A percentile compares a stretch with the other conserved stretches of the same genome.
phyloP scores from a whole-genome alignment of 1,284 basidiomycete genomes.

The Rhodotorula glutinis region DNA sequence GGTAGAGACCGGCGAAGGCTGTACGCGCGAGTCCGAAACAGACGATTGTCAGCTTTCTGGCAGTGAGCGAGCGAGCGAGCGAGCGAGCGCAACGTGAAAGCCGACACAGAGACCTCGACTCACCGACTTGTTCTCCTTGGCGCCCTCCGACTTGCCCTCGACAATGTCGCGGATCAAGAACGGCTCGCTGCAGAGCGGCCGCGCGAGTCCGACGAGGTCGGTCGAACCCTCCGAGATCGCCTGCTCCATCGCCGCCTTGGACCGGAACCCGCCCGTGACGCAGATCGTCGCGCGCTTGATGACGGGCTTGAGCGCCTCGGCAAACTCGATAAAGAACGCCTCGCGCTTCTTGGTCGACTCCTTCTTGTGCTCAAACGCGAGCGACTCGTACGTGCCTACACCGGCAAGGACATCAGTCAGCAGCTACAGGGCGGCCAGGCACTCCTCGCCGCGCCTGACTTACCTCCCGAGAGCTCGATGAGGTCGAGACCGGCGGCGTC shows the following conservation, averaged over 20 bases:
- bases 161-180: conserved; percentile 51
- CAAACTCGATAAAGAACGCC: conserved; percentile 52
- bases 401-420: no score
- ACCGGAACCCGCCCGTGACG: conserved; percentile 56
- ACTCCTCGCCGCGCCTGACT: conserved; percentile 47
- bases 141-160: conserved; percentile 44
- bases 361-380: conserved; percentile 45
- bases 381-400: conserved; percentile 5
- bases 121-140: conserved; percentile 38
- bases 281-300: conserved; percentile 50
- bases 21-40: neutral
- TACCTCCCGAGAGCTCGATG: conserved; percentile 56
- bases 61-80: no score
- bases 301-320: conserved; percentile 50
- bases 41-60: no score
- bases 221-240: conserved; percentile 38
- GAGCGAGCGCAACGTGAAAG: no score
- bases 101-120: no score
- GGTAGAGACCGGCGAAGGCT: conserved; percentile 31
- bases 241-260: conserved; percentile 51
- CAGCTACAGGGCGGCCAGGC: neutral
- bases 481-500: conserved; percentile 55
- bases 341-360: conserved; percentile 50
- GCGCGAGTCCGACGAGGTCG: conserved; percentile 53
- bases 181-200: conserved; percentile 54